These are phyloP conservation scores for Alternaria brassicae DNA, from an alignment of 2,329 filamentous ascomycete species.

Conservation along the genomic window DNA sequence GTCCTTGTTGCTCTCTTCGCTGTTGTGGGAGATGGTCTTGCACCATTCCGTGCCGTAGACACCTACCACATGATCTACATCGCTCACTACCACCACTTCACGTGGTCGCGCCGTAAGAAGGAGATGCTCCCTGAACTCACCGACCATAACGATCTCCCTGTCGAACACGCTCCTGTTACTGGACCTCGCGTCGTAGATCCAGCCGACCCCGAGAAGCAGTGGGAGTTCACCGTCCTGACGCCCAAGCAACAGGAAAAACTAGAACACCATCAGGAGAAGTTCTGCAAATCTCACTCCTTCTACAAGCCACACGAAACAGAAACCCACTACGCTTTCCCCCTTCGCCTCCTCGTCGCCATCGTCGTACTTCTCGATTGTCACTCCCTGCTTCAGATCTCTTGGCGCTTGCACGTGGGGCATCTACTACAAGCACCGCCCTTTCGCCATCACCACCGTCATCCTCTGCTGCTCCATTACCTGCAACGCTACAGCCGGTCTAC, in stretches of 20 bases:
- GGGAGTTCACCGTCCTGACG: slow-evolving; percentile 68
- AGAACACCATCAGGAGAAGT: slow-evolving; percentile 79
- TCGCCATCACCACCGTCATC: slow-evolving; percentile 79
- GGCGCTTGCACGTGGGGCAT: slow-evolving; percentile 82
- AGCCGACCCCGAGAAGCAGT: slow-evolving; percentile 46
- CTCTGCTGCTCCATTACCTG: slow-evolving; percentile 79
- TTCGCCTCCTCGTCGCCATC: slow-evolving; percentile 75
- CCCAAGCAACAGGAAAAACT: slow-evolving; percentile 71
- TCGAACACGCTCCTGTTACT: slow-evolving; percentile 53
- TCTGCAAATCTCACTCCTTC: slow-evolving; percentile 83
- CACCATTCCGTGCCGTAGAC: slow-evolving; percentile 77
- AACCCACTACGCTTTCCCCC: slow-evolving; percentile 80
- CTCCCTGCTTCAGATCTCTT: slow-evolving; percentile 79
- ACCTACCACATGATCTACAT: slow-evolving; percentile 90
- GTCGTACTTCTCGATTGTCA: slow-evolving; percentile 82
- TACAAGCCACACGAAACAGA: slow-evolving; percentile 88
- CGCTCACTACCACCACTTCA: slow-evolving; percentile 72
- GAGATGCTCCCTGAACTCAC: slow-evolving; percentile 67
- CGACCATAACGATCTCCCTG: slow-evolving; percentile 73
- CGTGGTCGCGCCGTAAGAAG: slow-evolving; percentile 70
- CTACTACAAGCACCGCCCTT: slow-evolving; percentile 70
- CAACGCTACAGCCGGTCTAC: slow-evolving; percentile 77
- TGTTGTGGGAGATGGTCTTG: slow-evolving; percentile 67
- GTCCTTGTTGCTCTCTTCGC: slow-evolving; percentile 69
- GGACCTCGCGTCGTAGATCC: slow-evolving; percentile 48